Percentiles rank a stretch among this genome's conserved stretches.
These are phyloP conservation scores for Cutaneotrichosporon dermatis DNA, from an alignment of 1,284 basidiomycete species.

Conservation along the genomic window DNA sequence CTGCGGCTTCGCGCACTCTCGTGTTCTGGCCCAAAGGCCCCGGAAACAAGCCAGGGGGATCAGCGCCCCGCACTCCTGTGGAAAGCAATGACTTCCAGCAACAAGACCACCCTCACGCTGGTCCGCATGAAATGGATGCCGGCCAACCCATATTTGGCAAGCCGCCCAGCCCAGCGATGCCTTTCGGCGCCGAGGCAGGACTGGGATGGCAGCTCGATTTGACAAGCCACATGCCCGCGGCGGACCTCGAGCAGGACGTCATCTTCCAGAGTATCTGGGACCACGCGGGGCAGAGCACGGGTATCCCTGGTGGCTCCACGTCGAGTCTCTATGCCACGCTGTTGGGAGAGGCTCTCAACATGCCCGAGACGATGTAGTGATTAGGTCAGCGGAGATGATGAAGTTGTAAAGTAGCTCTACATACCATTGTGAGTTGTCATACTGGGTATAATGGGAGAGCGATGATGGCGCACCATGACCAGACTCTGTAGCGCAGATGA, in stretches of 20 bases:
- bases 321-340: constrained; percentile 19
- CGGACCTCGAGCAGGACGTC: constrained; percentile 13
- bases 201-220: constrained; percentile 16
- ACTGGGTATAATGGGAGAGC: no score
- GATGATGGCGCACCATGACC: no score
- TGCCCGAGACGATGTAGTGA: background rate
- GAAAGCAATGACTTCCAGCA: no score
- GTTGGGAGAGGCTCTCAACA: constrained; percentile 11
- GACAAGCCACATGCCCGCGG: constrained; percentile 15
- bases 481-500: no score
- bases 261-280: constrained; percentile 13
- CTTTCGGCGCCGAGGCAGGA: background rate
- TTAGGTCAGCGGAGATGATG: no score
- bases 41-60: background rate
- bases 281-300: constrained; percentile 1
- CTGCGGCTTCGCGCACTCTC: background rate
- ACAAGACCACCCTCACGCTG: no score
- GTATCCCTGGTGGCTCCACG: background rate
- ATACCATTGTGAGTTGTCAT: no score
- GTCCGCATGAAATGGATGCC: no score
- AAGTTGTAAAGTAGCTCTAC: no score
- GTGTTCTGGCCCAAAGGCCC: background rate
- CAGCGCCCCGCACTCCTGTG: background rate
- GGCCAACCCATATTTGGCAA: no score
- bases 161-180: background rate